These are phyloP conservation scores for Kodamaea plutei DNA, from an alignment of 1,139 yeast species.

Conservation along the genomic window DNA sequence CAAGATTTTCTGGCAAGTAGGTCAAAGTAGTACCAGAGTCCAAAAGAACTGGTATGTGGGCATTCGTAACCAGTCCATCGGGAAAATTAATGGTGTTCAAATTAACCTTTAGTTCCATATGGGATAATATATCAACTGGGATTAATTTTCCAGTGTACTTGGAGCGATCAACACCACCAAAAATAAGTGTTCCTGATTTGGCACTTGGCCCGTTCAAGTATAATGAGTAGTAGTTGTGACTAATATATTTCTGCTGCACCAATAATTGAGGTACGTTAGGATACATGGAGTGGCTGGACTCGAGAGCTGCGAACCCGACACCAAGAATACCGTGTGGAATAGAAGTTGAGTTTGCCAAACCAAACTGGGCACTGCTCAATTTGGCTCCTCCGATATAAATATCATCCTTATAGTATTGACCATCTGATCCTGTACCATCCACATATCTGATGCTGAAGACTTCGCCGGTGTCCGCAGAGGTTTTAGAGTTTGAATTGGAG, in stretches of 20 bases:
- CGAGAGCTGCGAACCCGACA: slow-evolving; percentile 12
- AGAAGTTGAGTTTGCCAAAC: slow-evolving; percentile 10
- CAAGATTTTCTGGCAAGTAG: slow-evolving; percentile 41
- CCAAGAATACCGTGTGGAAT: slow-evolving; percentile 17
- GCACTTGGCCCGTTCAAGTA: slow-evolving; percentile 16
- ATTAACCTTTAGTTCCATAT: slow-evolving; percentile 5
- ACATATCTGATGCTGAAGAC: slow-evolving; percentile 9
- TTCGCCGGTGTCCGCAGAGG: slow-evolving; percentile 3
- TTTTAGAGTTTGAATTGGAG: slow-evolving; percentile 12
- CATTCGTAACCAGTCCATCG: slow-evolving; percentile 4
- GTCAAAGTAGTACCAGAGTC: slow-evolving; percentile 70
- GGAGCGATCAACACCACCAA: slow-evolving; percentile 29
- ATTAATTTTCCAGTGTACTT: slow-evolving; percentile 22
- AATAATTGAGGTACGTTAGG: slow-evolving; percentile 19
- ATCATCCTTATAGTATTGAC: slow-evolving; percentile 8
- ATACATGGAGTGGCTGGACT: slow-evolving; percentile 11
- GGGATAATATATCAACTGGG: slow-evolving; percentile 2
- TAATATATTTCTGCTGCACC: slow-evolving; percentile 16
- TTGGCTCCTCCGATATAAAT: slow-evolving; percentile 6
- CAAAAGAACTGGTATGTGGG: slow-evolving; percentile 39
- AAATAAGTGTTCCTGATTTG: slow-evolving; percentile 20
- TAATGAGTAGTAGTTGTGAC: slow-evolving; percentile 19
- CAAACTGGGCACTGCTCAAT: slow-evolving; percentile 14
- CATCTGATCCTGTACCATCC: slow-evolving; percentile 9
- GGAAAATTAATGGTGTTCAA: slow-evolving; percentile 4